Percentiles rank a stretch among this genome's conserved stretches.
These are phyloP conservation scores for Linum lewisii DNA, from an alignment of 345 rosid genomes.

Conservation along the genomic window DNA sequence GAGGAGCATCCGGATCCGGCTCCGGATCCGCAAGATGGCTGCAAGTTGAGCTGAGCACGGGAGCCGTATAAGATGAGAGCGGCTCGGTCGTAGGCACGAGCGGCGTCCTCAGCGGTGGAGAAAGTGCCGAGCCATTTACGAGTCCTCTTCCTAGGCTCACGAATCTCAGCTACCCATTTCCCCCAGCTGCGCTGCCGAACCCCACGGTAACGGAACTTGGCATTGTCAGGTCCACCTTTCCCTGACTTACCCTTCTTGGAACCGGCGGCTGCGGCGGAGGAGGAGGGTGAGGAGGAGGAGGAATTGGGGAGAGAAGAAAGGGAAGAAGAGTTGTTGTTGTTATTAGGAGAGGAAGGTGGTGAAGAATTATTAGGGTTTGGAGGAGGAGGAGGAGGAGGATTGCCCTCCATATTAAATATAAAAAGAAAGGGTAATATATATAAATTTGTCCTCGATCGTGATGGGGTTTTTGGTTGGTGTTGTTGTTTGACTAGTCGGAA, in stretches of 20 bases:
- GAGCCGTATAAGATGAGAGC: constrained; percentile 68
- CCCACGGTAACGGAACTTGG: constrained; percentile 56
- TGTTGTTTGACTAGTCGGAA: background rate
- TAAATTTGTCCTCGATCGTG: background rate
- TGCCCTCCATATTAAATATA: background rate
- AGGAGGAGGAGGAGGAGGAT: too few relatives aligned
- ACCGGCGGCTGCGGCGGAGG: constrained; percentile 6
- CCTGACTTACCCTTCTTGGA: constrained; percentile 27
- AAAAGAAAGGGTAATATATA: too few relatives aligned
- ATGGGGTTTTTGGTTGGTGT: background rate
- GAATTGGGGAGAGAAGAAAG: background rate
- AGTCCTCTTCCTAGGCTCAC: constrained; percentile 67
- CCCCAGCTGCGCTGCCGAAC: constrained; percentile 73
- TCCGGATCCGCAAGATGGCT: constrained; percentile 9
- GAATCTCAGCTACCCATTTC: constrained; percentile 74
- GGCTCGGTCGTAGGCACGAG: constrained; percentile 82
- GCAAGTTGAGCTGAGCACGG: constrained; percentile 59
- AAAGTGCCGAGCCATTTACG: constrained; percentile 87
- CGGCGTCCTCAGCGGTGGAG: constrained; percentile 79
- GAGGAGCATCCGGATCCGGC: constrained; percentile 25
- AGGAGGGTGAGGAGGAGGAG: constrained; percentile 13
- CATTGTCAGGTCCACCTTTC: constrained; percentile 61
- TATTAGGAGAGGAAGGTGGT: background rate
- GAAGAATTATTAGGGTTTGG: background rate
- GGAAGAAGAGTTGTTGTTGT: constrained; percentile 2